A percentile compares a stretch with the other conserved stretches of the same genome.
These are phyloP conservation scores for Beauveria sp. DNA, from an alignment of 2,329 filamentous ascomycete genomes.

Conservation along the genomic window DNA sequence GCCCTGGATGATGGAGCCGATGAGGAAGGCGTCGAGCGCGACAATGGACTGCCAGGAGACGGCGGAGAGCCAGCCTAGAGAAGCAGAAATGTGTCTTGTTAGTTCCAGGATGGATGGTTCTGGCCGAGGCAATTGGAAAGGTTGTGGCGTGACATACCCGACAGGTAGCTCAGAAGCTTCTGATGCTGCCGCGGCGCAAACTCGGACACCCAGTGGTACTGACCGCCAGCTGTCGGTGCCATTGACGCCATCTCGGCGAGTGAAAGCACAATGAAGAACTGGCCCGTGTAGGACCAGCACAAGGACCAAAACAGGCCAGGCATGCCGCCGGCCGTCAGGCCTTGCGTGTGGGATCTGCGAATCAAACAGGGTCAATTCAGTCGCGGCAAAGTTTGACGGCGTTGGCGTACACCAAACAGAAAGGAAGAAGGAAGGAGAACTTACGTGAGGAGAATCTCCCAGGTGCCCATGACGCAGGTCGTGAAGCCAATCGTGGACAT, in stretches of 20 bases:
- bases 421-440: not conserved
- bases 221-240: conserved; percentile 41
- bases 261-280: conserved; percentile 8
- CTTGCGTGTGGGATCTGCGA: conserved; percentile 12
- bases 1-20: conserved; percentile 37
- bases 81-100: not conserved
- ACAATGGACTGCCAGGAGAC: conserved; percentile 37
- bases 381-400: not conserved
- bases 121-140: too few relatives aligned
- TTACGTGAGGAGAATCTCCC: conserved; percentile 8
- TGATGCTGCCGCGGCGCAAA: conserved; percentile 40
- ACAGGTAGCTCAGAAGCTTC: conserved; percentile 45
- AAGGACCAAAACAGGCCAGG: conserved; percentile 16
- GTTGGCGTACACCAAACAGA: too few relatives aligned
- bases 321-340: conserved; percentile 14
- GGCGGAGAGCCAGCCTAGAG: conserved; percentile 34
- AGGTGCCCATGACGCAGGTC: conserved; percentile 10
- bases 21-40: conserved; percentile 33
- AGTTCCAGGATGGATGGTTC: not conserved
- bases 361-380: not conserved
- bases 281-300: conserved; percentile 12
- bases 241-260: conserved; percentile 30
- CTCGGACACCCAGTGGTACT: conserved; percentile 49
- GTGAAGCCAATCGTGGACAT: conserved; percentile 10
- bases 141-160: conserved; percentile 3